Evolutionary conservation across 208 protist genomes (phyloP).

Genomic region (Leishmania mexicana): DNA sequence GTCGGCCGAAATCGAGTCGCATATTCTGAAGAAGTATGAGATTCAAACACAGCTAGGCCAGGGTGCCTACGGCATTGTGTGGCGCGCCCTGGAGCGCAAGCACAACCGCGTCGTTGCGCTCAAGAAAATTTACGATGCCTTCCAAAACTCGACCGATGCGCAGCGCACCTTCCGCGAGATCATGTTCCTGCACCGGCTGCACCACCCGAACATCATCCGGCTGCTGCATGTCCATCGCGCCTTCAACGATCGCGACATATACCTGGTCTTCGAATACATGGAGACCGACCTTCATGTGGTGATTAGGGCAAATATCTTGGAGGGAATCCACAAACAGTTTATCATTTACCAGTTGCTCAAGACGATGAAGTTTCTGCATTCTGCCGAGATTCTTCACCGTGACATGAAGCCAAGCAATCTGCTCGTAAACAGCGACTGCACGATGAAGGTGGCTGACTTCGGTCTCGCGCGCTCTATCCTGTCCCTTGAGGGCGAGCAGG

Average conservation of each 20-base stretch:
- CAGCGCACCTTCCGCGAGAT: constrained; percentile 97
- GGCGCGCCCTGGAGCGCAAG: constrained; percentile 92
- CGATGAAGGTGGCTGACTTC: constrained; percentile 98
- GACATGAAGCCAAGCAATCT: constrained; percentile 96
- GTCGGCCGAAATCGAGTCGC: constrained; percentile 91
- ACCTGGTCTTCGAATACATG: constrained; percentile 99
- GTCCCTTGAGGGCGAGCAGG: constrained; percentile 86
- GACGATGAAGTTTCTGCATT: constrained; percentile 97
- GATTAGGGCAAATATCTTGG: constrained; percentile 97
- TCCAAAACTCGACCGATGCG: constrained; percentile 93
- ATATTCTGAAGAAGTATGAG: constrained; percentile 95
- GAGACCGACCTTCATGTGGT: constrained; percentile 95
- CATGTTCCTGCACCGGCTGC: constrained; percentile 96
- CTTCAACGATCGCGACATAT: constrained; percentile 98
- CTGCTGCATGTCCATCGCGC: constrained; percentile 97
- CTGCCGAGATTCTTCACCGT: constrained; percentile 90
- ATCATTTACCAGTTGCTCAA: constrained; percentile 98
- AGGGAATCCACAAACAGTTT: constrained; percentile 97
- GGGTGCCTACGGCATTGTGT: constrained; percentile 96
- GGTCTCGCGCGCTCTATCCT: constrained; percentile 96
- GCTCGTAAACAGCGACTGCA: constrained; percentile 93
- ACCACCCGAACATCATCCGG: constrained; percentile 98
- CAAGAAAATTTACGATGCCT: constrained; percentile 98
- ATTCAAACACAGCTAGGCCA: constrained; percentile 95
- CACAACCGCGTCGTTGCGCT: constrained; percentile 93